phyloP scores from a whole-genome alignment of 345 rosid species.

The Anacardium occidentale region DNA sequence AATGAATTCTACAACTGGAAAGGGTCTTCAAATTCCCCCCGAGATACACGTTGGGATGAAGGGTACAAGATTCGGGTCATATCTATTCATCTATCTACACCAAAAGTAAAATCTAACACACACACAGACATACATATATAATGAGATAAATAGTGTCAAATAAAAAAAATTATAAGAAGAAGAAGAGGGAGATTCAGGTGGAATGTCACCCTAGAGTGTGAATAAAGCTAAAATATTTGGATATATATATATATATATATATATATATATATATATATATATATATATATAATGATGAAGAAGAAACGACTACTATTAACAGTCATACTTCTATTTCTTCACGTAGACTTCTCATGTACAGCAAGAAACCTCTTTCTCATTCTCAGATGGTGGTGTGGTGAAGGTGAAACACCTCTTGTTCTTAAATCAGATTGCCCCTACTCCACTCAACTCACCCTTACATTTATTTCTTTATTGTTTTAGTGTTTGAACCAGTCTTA shows the following conservation, averaged over 20 bases:
- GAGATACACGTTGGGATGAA: slow-evolving; percentile 7
- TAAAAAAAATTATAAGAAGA: not conserved
- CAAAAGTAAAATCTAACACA: too few relatives aligned
- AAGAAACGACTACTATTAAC: slow-evolving; percentile 15
- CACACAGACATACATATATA: not conserved
- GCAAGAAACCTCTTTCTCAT: slow-evolving; percentile 19
- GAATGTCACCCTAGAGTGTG: slow-evolving; percentile 21
- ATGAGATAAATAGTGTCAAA: not conserved
- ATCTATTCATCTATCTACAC: not conserved
- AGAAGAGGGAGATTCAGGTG: slow-evolving; percentile 3
- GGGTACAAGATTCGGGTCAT: not conserved
- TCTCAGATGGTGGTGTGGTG: slow-evolving; percentile 13
- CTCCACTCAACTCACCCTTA: slow-evolving; percentile 55
- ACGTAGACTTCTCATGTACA: slow-evolving; percentile 23
- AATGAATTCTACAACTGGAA: slow-evolving; percentile 17
- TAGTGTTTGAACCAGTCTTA: slow-evolving; percentile 15
- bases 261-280: not conserved
- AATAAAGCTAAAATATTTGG: slow-evolving; percentile 6
- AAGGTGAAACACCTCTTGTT: slow-evolving; percentile 27
- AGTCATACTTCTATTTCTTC: slow-evolving; percentile 21
- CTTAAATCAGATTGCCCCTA: slow-evolving; percentile 56
- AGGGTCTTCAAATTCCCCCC: not conserved
- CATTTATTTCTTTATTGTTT: slow-evolving; percentile 7
- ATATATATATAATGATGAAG: not conserved
- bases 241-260: too few relatives aligned